Evolutionary conservation across 192 early-diverging fungal species (phyloP).

Genomic region (Backusella tarrabulga): DNA sequence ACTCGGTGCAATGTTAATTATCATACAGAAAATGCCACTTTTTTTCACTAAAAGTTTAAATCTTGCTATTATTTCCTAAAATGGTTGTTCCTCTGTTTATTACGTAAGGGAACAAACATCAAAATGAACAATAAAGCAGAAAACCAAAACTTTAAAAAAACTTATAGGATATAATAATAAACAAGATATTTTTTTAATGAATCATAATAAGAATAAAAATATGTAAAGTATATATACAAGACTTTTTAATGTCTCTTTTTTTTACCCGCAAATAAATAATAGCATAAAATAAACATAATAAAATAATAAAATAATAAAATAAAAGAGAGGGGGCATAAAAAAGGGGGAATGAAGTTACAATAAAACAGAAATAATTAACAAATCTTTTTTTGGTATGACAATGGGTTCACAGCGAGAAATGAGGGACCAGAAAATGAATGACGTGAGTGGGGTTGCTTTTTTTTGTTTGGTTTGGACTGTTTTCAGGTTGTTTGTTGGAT

Average conservation of each 20-base stretch:
- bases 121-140: neutral
- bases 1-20: neutral
- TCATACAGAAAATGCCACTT: neutral
- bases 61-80: neutral
- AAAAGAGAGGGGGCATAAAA: neutral
- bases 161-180: neutral
- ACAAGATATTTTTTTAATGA: neutral
- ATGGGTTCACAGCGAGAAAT: neutral
- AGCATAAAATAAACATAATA: neutral
- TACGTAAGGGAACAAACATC: neutral
- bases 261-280: slow-evolving; percentile 3
- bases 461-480: neutral
- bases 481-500: neutral
- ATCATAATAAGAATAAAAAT: neutral
- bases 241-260: neutral
- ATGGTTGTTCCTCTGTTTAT: neutral
- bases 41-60: neutral
- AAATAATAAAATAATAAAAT: neutral
- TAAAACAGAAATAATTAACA: slow-evolving; percentile 10
- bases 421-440: slow-evolving; percentile 4
- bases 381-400: neutral
- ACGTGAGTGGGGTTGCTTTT: neutral
- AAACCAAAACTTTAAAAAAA: neutral
- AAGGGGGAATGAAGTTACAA: neutral
- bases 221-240: slow-evolving; percentile 3